Evolutionary conservation across 768 basidiomycete species (phyloP).

Genomic region (Fomitopsis serialis): DNA sequence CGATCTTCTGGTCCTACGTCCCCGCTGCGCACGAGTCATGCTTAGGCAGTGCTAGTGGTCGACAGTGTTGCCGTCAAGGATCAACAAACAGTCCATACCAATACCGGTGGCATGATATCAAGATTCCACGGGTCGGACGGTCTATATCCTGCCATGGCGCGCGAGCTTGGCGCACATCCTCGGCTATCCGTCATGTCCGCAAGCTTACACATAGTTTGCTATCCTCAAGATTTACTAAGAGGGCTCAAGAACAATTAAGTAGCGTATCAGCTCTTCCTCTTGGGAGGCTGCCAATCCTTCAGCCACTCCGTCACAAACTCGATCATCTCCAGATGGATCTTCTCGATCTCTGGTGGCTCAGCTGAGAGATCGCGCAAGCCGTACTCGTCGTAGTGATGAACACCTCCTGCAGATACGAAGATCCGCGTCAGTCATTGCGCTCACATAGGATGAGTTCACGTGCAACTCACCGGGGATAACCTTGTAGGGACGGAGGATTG

Average conservation of each 20-base stretch:
- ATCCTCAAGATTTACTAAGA: too few species aligned
- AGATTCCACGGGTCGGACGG: too few species aligned
- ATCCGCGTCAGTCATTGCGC: background rate
- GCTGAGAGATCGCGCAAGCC: constrained; percentile 53
- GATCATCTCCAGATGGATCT: constrained; percentile 78
- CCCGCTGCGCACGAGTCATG: too few species aligned
- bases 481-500: constrained; percentile 74
- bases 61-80: too few species aligned
- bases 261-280: background rate
- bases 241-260: background rate
- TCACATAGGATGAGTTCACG: background rate
- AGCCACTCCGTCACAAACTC: constrained; percentile 77
- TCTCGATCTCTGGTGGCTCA: constrained; percentile 75
- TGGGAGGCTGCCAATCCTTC: constrained; percentile 30
- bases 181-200: too few species aligned
- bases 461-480: constrained; percentile 67
- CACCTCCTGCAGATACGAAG: constrained; percentile 42
- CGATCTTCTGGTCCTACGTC: too few species aligned
- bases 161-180: too few species aligned
- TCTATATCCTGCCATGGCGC: too few species aligned
- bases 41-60: too few species aligned
- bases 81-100: too few species aligned
- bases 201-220: too few species aligned
- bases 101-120: too few species aligned
- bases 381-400: constrained; percentile 77